Evolutionary conservation across 2,329 filamentous ascomycete species (phyloP).

Genomic region (Fusarium tuaranense): DNA sequence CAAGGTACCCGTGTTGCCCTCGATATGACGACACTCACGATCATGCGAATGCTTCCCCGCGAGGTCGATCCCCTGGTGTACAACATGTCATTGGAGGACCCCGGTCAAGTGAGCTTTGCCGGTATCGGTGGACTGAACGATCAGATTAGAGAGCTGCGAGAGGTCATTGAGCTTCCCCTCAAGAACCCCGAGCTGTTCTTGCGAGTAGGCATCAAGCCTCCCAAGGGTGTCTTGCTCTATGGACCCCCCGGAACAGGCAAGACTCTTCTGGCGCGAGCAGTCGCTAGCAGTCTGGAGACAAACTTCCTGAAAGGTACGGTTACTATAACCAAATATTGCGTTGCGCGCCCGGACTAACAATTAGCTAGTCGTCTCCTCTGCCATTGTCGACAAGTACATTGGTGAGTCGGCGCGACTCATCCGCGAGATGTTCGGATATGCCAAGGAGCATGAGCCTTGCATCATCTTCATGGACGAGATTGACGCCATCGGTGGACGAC

Average conservation of each 20-base stretch:
- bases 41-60: slow-evolving; percentile 99
- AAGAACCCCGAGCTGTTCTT: slow-evolving; percentile 99
- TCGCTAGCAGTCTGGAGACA: slow-evolving; percentile 95
- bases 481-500: slow-evolving; percentile 95
- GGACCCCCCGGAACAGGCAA: slow-evolving; percentile 97
- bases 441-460: slow-evolving; percentile 98
- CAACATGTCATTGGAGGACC: slow-evolving; percentile 99
- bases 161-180: slow-evolving; percentile 96
- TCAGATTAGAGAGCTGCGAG: slow-evolving; percentile 95
- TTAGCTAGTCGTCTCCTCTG: slow-evolving; percentile 88
- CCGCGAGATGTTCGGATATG: slow-evolving; percentile 99
- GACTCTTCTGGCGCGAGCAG: slow-evolving; percentile 91
- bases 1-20: slow-evolving; percentile 97
- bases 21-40: slow-evolving; percentile 99
- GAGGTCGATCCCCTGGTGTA: slow-evolving; percentile 99
- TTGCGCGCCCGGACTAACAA: slow-evolving; percentile 32
- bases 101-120: slow-evolving; percentile 96
- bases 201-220: slow-evolving; percentile 97
- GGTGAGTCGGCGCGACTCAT: slow-evolving; percentile 97
- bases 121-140: slow-evolving; percentile 98
- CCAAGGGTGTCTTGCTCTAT: slow-evolving; percentile 96
- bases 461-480: slow-evolving; percentile 99
- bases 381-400: slow-evolving; percentile 99
- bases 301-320: slow-evolving; percentile 93
- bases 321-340: background rate